A percentile compares a stretch with the other conserved stretches of the same genome.
Evolutionary conservation across 1,139 yeast species (phyloP).

Genomic region (Hansenula anomala): DNA sequence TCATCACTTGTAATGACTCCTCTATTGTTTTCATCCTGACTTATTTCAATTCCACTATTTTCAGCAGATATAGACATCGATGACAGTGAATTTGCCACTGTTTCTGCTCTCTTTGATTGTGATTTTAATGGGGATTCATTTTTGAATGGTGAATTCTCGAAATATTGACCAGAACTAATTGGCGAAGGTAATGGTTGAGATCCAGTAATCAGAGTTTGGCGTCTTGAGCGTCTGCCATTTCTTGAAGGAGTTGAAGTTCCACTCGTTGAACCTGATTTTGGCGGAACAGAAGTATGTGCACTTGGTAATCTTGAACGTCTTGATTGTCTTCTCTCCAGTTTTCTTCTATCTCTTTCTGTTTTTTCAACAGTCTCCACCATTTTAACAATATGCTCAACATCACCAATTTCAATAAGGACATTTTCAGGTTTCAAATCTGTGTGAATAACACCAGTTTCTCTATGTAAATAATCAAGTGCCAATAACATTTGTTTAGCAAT

Average conservation of each 20-base stretch:
- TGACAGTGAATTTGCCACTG: slow-evolving; percentile 21
- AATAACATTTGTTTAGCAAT: slow-evolving; percentile 64
- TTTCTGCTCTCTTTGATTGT: slow-evolving; percentile 5
- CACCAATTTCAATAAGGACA: slow-evolving; percentile 67
- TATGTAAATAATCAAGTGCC: slow-evolving; percentile 67
- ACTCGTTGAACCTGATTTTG: slow-evolving; percentile 11
- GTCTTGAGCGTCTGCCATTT: slow-evolving; percentile 50
- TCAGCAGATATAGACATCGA: slow-evolving; percentile 24
- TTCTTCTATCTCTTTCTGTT: slow-evolving; percentile 39
- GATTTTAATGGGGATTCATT: slow-evolving; percentile 12
- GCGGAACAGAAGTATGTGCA: background rate
- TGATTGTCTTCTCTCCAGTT: slow-evolving; percentile 29
- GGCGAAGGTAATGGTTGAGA: slow-evolving; percentile 86
- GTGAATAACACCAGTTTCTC: slow-evolving; percentile 73
- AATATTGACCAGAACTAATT: slow-evolving; percentile 40
- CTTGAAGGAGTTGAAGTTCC: slow-evolving; percentile 18
- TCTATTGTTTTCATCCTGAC: background rate
- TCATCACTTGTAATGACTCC: slow-evolving; percentile 5
- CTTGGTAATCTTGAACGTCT: slow-evolving; percentile 15
- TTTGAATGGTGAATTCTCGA: slow-evolving; percentile 19
- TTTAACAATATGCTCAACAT: slow-evolving; percentile 61
- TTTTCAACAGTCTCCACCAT: slow-evolving; percentile 52
- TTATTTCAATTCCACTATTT: slow-evolving; percentile 3
- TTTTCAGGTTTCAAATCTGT: slow-evolving; percentile 81
- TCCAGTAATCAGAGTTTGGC: slow-evolving; percentile 78